phyloP scores from a whole-genome alignment of 345 rosid genomes.

The Syzygium aqueum region DNA sequence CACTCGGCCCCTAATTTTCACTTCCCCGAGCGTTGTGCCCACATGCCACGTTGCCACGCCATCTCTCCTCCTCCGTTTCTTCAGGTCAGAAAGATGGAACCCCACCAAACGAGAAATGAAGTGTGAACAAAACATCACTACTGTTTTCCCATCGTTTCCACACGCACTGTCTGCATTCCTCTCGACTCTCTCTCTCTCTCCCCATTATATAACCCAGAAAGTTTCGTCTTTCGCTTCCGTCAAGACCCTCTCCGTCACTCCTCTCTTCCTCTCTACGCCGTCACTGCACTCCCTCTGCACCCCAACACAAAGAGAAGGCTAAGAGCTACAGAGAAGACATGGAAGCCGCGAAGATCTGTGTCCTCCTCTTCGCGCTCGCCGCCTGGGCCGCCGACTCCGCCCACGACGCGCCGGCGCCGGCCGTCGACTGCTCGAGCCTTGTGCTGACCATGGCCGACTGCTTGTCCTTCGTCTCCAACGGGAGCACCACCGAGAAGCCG shows the following conservation, averaged over 20 bases:
- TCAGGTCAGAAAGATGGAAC: neutral
- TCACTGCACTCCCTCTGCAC: neutral
- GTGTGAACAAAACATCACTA: neutral
- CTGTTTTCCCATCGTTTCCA: neutral
- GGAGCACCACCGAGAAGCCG: constrained; percentile 49
- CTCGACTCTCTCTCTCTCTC: neutral
- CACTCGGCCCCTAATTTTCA: no score
- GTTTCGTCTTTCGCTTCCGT: neutral
- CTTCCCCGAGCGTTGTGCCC: neutral
- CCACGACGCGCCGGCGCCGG: constrained; percentile 1
- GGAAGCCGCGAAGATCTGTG: neutral
- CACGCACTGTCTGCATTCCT: neutral
- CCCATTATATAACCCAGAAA: neutral
- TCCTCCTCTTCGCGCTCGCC: neutral
- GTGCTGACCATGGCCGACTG: constrained; percentile 68
- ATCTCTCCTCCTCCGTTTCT: neutral
- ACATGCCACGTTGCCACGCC: neutral
- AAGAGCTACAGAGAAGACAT: neutral
- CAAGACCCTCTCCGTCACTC: neutral
- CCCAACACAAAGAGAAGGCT: neutral
- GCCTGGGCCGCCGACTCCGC: neutral
- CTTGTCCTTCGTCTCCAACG: constrained; percentile 57
- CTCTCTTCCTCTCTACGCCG: neutral
- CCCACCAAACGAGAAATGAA: neutral
- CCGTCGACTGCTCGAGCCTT: constrained; percentile 42